Base-by-base conservation (phyloP, 164 flowering plant genomes). In the Euptelea pleiosperma region DNA sequence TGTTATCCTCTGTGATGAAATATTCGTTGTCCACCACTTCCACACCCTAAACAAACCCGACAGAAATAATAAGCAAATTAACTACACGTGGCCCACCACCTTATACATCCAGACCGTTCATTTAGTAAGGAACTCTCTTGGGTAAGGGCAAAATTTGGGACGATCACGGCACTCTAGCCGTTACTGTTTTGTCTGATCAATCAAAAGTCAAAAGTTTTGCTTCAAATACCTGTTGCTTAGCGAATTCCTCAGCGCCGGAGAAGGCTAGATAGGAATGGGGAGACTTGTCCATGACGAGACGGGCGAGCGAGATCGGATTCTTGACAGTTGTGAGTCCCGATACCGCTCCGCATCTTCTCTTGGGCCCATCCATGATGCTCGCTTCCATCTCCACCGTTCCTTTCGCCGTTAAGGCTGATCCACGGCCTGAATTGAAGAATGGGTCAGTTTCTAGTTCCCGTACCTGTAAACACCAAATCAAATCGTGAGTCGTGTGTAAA, bases 311-410 rank as follows among this genome's bases (percentile, higher is more conserved):
- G 46, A 93, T 34, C 0, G 99, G 95, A 67, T 88, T 93, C 47
- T 90, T 90, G 28, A 93, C 99, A 9, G 89, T 90, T 44, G 84
- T 75, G n/a, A 93, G 11, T 1, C 99, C 99, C 4, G 96, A 90
- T 12, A 93, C 97, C 31, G 97, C 99, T 0, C 99, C 99, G 66
- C 91, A 93, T 55, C 91, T 61, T 58, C 95, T 68, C 42, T 61
- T 73, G 4, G 63, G 45, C 1, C 99, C 99, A 42, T 93, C 97
- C 99, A 93, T 93, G 29, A 93, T 93, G 73, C 91, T 84, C 0
- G 99, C 97, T 62, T 93, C 99, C 97, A 93, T 93, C 81, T 93
- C 99, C 64, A 79, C 99, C 73, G 91, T 90, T 30, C 95, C 97
- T 30, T 81, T 78, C 64, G 65, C 91, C 12, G 99, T 88, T 34